A percentile compares a stretch with the other conserved stretches of the same genome.
Conservation (phyloP, 345 rosid species). For the Psidium guajava region DNA sequence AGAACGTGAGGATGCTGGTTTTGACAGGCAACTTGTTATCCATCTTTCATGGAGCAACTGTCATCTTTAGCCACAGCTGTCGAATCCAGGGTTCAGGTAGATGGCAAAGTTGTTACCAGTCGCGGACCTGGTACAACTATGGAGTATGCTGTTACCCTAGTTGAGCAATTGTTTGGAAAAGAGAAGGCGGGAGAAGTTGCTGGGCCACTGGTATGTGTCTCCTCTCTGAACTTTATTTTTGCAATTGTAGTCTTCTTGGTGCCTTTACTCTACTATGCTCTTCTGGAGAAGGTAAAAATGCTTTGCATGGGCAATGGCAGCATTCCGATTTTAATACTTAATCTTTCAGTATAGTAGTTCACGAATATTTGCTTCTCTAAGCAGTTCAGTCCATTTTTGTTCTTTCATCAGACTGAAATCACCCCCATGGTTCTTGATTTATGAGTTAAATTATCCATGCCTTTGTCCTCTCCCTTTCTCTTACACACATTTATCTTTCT, state of each 20-base stretch:
- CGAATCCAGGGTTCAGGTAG: constrained; percentile 80
- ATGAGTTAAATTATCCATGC: not conserved
- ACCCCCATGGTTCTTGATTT: not conserved
- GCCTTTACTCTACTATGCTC: not conserved
- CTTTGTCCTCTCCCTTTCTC: not conserved
- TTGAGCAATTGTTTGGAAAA: constrained; percentile 70
- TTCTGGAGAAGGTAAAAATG: not conserved
- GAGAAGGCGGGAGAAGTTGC: constrained; percentile 64
- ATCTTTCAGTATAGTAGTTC: not conserved
- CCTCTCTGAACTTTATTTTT: not conserved
- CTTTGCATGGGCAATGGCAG: not conserved
- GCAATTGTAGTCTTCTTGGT: not conserved
- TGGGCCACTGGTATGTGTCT: constrained; percentile 47
- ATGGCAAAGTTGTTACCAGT: constrained; percentile 68
- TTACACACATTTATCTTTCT: not conserved
- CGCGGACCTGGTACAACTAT: constrained; percentile 89
- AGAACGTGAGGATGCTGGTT: not conserved
- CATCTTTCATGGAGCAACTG: constrained; percentile 73
- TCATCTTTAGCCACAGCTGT: constrained; percentile 49
- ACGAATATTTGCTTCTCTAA: not conserved
- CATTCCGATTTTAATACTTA: not conserved
- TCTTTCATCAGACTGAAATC: not conserved
- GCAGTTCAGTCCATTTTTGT: not conserved
- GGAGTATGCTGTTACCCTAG: constrained; percentile 66
- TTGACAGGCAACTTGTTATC: constrained; percentile 80